Evolutionary conservation across 2,329 filamentous ascomycete species (phyloP), one percentile per base, ranked within the genome.

Genomic region (Aspergillus costaricaensis): DNA sequence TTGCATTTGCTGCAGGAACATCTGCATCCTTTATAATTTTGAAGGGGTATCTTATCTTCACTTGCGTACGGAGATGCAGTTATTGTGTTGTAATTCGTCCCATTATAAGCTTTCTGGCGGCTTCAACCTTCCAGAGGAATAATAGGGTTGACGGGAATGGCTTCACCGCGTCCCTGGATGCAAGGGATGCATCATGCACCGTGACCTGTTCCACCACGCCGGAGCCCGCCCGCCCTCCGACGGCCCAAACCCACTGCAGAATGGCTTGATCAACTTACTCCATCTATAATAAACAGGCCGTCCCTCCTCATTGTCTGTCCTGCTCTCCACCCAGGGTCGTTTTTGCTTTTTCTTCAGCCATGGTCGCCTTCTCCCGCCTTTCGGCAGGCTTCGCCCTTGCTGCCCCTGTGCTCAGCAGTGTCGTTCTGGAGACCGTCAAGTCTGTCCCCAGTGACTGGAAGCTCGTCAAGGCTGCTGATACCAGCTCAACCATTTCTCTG

Each of bases 401-500:
- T 2, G 47, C 32, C 32, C 43, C 44, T 17, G 55, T 36, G 15
- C 5, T 43, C 14, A 23, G n/a, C 52, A 19, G 41, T 5, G 52
- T 55, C 8, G 44, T 57, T 7, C 21, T 50, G 15, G 55, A 57
- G 44, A 41, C 44, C 15, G 14, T 51, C 23, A 38, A 48, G 19
- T 44, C 55, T 5, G 43, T 57, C 14, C 55, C 55, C 15, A 57
- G 30, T 17, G 47, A 32, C 55, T 57, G 55, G 55, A 39, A 47
- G 6, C 32, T 50, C 1, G 44, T 57, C 5, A 48, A 61, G 9
- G 62, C 69, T 8, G 57, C 62, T 0, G 58, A 59, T 15, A 36
- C 43, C 15, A 59, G 65, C 61, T 62, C 65, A 1, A 64, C 57
- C 44, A 64, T 61, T 6, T 43, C 52, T 6, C 60, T 70, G 36